Evolutionary conservation across 2,329 filamentous ascomycete genomes (phyloP), one percentile per base, ranked within the genome.

Genomic region (Ascochyta pisi): DNA sequence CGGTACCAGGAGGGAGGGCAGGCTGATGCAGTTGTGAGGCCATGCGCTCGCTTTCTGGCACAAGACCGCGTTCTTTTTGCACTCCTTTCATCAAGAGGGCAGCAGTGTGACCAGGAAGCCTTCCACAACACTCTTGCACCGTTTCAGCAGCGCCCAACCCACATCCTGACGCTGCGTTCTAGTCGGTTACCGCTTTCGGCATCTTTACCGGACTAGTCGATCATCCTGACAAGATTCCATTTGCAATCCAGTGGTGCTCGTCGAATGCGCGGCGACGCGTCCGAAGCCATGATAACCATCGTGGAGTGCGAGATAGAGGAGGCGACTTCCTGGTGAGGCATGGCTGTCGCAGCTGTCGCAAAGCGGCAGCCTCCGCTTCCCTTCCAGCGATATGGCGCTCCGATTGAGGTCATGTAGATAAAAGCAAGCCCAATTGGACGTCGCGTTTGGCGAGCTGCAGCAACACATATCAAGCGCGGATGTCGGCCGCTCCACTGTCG

Each of bases 141-240:
- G 42, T 47, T 56, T 56, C 47, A 51, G 53, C 47, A 44, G 38
- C 31, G 33, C 29, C 24, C 42, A 29, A 22, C 42, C 35, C 42
- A 49, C 54, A 45, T 53, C 40, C 40, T 50, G 37, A 53, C 43
- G 35, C 29, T 49, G 49, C 40, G 35, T 57, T 57, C 54, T 57
- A 57, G 54, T 49, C 24, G 15, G 44, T 57, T 60, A 44, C 57
- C 44, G 33, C 13, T 42, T 60, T 27, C n/a, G 45, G 49, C 31
- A 45, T 40, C 27, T 16, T 46, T 38, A 26, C 43, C 55, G 50
- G 6, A 50, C 50, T 58, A 47, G 55, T 50, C 19, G 52, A 44
- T 48, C 35, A 27, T 31, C 37, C 48, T 67, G 60, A 66, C 63
- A 46, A 61, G 57, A 64, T 58, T 48, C 57, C 49, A 66, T 67